phyloP scores from a whole-genome alignment of 2,329 filamentous ascomycete species.

The Penicillium sp. region DNA sequence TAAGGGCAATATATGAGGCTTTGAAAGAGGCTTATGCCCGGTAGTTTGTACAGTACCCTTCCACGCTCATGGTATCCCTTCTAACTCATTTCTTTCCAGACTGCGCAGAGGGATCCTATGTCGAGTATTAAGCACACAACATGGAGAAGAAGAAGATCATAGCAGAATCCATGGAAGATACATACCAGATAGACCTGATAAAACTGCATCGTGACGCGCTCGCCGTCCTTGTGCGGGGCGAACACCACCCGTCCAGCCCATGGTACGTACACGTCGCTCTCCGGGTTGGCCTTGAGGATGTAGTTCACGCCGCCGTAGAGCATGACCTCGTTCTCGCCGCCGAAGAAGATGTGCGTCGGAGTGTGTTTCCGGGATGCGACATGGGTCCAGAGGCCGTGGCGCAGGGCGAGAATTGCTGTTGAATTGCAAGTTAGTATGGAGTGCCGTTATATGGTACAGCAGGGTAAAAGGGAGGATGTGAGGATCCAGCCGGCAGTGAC shows the following conservation, averaged over 20 bases:
- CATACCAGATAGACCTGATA: slow-evolving; percentile 44
- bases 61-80: no score
- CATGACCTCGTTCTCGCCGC: slow-evolving; percentile 37
- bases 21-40: no score
- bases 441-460: no score
- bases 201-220: slow-evolving; percentile 36
- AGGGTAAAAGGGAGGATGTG: no score
- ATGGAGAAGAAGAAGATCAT: no score
- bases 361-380: slow-evolving; percentile 35
- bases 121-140: no score
- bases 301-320: slow-evolving; percentile 38
- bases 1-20: no score
- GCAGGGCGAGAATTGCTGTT: slow-evolving; percentile 35
- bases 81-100: slow-evolving; percentile 32
- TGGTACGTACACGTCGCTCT: slow-evolving; percentile 35
- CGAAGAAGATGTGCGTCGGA: slow-evolving; percentile 33
- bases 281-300: slow-evolving; percentile 30
- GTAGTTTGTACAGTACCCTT: no score
- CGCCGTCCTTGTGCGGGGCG: slow-evolving; percentile 20
- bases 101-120: slow-evolving; percentile 36
- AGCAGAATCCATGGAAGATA: slow-evolving; percentile 10
- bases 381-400: slow-evolving; percentile 38
- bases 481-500: no score
- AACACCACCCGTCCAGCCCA: slow-evolving; percentile 41
- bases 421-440: no score